Conservation (phyloP, 176 grass and related monocot genomes). For the Bolboschoenus planiculmis region DNA sequence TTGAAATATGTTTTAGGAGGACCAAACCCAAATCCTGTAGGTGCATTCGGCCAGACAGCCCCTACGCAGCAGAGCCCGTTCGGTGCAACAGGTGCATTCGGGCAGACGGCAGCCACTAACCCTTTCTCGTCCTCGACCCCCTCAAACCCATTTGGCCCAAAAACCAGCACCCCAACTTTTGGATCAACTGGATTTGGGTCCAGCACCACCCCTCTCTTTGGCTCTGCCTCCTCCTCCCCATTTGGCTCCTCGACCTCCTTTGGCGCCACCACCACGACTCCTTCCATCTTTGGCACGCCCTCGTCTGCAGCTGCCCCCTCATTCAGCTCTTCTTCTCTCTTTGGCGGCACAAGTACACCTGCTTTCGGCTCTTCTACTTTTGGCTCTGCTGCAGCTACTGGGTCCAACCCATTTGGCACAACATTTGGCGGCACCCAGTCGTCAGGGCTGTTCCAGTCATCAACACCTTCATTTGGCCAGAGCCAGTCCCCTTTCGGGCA, state of each 20-base stretch:
- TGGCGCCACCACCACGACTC: slow-evolving; percentile 9
- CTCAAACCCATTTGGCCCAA: slow-evolving; percentile 49
- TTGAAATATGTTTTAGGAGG: slow-evolving; percentile 50
- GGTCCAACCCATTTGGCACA: slow-evolving; percentile 25
- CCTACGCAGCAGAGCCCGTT: slow-evolving; percentile 24
- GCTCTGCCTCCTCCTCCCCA: slow-evolving; percentile 25
- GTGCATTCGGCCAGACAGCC: slow-evolving; percentile 13
- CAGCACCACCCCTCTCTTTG: slow-evolving; percentile 20
- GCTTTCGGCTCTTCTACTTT: slow-evolving; percentile 43
- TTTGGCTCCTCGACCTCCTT: slow-evolving; percentile 35
- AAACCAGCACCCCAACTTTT: slow-evolving; percentile 27
- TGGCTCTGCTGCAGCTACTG: slow-evolving; percentile 20
- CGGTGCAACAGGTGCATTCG: slow-evolving; percentile 23
- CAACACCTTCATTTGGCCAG: slow-evolving; percentile 34
- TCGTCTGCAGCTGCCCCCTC: not conserved
- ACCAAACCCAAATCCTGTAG: slow-evolving; percentile 42
- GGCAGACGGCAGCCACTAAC: slow-evolving; percentile 30
- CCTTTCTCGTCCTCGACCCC: slow-evolving; percentile 28
- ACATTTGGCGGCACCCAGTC: slow-evolving; percentile 49
- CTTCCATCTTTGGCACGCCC: slow-evolving; percentile 9
- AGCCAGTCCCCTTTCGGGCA: slow-evolving; percentile 33
- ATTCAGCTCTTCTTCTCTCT: slow-evolving; percentile 30
- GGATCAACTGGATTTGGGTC: slow-evolving; percentile 40
- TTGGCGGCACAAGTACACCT: slow-evolving; percentile 47
- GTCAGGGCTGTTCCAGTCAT: slow-evolving; percentile 48